Conservation (phyloP, 2,329 filamentous ascomycete species). For the Acrocalymma vagum region DNA sequence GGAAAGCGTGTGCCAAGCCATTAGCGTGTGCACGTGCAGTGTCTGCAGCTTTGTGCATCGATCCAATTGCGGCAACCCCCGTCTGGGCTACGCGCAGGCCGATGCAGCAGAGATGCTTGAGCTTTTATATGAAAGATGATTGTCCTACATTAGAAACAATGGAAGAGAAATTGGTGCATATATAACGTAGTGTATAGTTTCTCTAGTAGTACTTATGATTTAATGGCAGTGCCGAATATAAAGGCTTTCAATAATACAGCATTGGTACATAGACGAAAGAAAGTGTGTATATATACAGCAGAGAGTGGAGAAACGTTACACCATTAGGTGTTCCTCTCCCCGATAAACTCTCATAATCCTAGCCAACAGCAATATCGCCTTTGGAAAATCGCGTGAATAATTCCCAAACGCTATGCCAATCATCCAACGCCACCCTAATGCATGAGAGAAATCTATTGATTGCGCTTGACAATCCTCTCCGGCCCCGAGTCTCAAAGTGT, state of each 20-base stretch:
- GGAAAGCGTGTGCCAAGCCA: slow-evolving; percentile 18
- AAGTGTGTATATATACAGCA: slow-evolving; percentile 10
- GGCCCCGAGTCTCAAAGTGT: not conserved
- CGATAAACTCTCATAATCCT: slow-evolving; percentile 4
- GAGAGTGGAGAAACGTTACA: slow-evolving; percentile 25
- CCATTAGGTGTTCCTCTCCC: slow-evolving; percentile 3
- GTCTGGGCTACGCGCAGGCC: too few species aligned
- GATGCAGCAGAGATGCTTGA: too few species aligned
- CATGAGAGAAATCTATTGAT: slow-evolving; percentile 17
- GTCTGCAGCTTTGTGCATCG: too few species aligned
- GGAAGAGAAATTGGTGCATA: too few species aligned
- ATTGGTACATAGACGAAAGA: slow-evolving; percentile 15
- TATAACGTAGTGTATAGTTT: too few species aligned
- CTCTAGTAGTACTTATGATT: too few species aligned
- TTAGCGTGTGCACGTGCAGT: slow-evolving; percentile 14
- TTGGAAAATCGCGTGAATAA: slow-evolving; percentile 9
- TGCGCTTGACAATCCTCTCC: too few species aligned
- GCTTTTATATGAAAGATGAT: too few species aligned
- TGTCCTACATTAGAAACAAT: too few species aligned
- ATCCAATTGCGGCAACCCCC: too few species aligned
- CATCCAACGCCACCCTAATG: slow-evolving; percentile 31
- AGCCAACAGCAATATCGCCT: slow-evolving; percentile 13
- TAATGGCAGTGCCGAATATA: too few species aligned
- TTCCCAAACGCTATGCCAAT: slow-evolving; percentile 28
- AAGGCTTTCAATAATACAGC: slow-evolving; percentile 25